A percentile compares a stretch with the other conserved stretches of the same genome.
phyloP scores from a whole-genome alignment of 192 early-diverging fungal species.

The Rhizophagus clarus region DNA sequence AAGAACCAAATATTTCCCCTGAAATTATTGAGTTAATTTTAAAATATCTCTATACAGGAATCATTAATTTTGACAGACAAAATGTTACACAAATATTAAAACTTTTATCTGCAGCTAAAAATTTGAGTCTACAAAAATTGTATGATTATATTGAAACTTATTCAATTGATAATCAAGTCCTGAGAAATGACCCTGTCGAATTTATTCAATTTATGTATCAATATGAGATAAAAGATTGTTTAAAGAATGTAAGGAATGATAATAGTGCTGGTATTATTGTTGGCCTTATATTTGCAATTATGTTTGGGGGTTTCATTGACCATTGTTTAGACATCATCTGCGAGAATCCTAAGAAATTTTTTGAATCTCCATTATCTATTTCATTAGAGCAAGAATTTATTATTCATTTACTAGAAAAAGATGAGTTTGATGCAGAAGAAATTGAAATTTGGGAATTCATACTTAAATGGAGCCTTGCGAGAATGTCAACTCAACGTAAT shows the following conservation, averaged over 20 bases:
- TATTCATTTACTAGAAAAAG: too few relatives aligned
- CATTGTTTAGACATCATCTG: not conserved
- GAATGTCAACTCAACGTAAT: too few relatives aligned
- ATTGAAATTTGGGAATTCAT: too few relatives aligned
- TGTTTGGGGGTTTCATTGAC: too few relatives aligned
- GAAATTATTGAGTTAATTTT: too few relatives aligned
- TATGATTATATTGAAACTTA: constrained; percentile 2
- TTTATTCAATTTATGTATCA: not conserved
- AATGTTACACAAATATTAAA: not conserved
- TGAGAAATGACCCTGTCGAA: constrained; percentile 1
- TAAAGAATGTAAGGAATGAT: too few relatives aligned
- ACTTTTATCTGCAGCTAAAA: not conserved
- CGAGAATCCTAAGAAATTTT: not conserved
- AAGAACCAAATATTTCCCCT: too few relatives aligned
- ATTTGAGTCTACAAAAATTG: constrained; percentile 3
- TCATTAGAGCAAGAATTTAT: not conserved
- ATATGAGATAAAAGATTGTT: not conserved
- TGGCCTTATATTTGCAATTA: too few relatives aligned
- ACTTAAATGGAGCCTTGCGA: too few relatives aligned
- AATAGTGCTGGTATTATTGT: too few relatives aligned
- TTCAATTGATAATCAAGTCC: not conserved
- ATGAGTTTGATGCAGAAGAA: too few relatives aligned
- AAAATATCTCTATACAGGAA: constrained; percentile 23
- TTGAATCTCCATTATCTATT: constrained; percentile 13
- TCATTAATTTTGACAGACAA: not conserved